Evolutionary conservation across 2,329 filamentous ascomycete genomes (phyloP).

Genomic region (Pyrenophora seminiperda): DNA sequence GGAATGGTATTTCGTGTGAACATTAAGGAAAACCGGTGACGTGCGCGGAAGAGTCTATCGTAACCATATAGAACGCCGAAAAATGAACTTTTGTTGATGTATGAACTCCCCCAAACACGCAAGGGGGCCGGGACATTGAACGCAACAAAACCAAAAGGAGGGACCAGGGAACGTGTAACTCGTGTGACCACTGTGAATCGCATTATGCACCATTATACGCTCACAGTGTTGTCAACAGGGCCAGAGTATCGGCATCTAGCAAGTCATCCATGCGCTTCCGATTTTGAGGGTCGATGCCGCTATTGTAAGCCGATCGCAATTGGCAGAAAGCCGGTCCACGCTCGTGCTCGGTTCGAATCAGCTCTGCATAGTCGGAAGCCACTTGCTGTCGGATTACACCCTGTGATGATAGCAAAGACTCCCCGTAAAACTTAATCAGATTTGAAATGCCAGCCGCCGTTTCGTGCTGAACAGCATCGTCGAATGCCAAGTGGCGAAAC

Average conservation of each 20-base stretch:
- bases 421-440: conserved; percentile 69
- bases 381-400: conserved; percentile 59
- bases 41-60: conserved; percentile 30
- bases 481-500: conserved; percentile 69
- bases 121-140: conserved; percentile 20
- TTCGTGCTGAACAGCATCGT: conserved; percentile 62
- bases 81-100: conserved; percentile 40
- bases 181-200: not conserved
- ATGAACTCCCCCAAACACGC: conserved; percentile 21
- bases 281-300: conserved; percentile 60
- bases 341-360: conserved; percentile 57
- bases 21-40: conserved; percentile 27
- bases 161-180: not conserved
- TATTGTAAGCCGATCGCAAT: conserved; percentile 59
- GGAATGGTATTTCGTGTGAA: conserved; percentile 32
- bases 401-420: conserved; percentile 57
- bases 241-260: conserved; percentile 57
- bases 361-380: conserved; percentile 60
- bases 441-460: conserved; percentile 64
- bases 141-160: conserved; percentile 23
- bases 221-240: conserved; percentile 54
- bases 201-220: conserved; percentile 5
- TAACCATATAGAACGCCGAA: conserved; percentile 40
- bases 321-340: conserved; percentile 55
- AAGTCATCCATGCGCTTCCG: conserved; percentile 61